phyloP scores from a whole-genome alignment of 441 rosid genomes.

The Populus tomentosa region DNA sequence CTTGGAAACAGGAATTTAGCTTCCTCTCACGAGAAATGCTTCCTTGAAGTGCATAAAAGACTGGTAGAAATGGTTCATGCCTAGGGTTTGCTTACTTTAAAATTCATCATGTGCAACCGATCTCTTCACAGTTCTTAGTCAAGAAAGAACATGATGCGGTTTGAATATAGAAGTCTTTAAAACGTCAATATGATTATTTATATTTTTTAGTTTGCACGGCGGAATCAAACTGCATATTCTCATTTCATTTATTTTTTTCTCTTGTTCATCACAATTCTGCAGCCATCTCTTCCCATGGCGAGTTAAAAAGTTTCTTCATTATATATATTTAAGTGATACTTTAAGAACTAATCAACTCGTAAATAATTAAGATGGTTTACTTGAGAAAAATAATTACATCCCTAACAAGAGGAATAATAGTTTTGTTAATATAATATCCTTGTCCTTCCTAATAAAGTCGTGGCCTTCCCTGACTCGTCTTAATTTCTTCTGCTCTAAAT shows the following conservation, averaged over 20 bases:
- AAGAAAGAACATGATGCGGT: neutral
- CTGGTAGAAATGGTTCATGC: neutral
- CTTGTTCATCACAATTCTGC: neutral
- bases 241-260: neutral
- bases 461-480: neutral
- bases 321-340: too few relatives aligned
- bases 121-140: constrained; percentile 15
- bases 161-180: neutral
- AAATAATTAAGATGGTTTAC: too few relatives aligned
- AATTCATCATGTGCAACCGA: constrained; percentile 27
- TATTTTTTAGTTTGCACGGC: neutral
- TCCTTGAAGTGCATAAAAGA: constrained; percentile 36
- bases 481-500: neutral
- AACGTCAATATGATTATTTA: neutral
- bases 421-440: neutral
- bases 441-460: neutral
- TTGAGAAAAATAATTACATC: too few relatives aligned
- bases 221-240: neutral
- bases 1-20: constrained; percentile 37
- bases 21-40: constrained; percentile 37
- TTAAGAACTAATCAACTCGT: neutral
- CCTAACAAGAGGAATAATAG: neutral
- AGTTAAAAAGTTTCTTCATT: neutral
- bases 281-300: neutral
- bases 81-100: constrained; percentile 46